Percentiles rank a stretch among this genome's conserved stretches.
Conservation (phyloP, 495 filamentous ascomycete genomes). For the Echria macrotheca region DNA sequence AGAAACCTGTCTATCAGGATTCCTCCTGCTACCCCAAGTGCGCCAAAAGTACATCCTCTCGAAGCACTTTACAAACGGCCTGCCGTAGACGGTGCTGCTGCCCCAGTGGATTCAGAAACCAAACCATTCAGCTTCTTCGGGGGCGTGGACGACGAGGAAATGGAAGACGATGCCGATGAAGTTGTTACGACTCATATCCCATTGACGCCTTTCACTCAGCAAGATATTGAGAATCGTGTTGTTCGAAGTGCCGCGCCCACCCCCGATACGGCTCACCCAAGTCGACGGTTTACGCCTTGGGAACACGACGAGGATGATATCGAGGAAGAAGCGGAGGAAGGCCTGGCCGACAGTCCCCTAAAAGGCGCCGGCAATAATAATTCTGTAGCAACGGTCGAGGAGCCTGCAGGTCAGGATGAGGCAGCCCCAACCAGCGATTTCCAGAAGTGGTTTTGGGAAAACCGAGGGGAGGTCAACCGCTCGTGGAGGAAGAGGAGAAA, state of each 20-base stretch:
- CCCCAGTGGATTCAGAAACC: conserved; percentile 17
- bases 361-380: conserved; percentile 24
- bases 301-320: conserved; percentile 33
- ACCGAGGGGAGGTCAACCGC: conserved; percentile 81
- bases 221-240: conserved; percentile 67
- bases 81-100: conserved; percentile 26
- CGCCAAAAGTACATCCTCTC: conserved; percentile 66
- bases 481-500: conserved; percentile 85
- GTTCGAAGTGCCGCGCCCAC: conserved; percentile 85
- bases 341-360: conserved; percentile 12
- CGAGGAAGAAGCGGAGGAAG: conserved; percentile 32
- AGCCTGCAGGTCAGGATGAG: conserved; percentile 25
- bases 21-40: conserved; percentile 33
- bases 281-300: conserved; percentile 50
- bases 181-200: conserved; percentile 42
- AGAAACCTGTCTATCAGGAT: conserved; percentile 49
- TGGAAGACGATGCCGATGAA: conserved; percentile 40
- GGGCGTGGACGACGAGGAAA: conserved; percentile 35
- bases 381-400: conserved; percentile 19
- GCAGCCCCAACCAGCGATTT: conserved; percentile 56
- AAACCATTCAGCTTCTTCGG: conserved; percentile 49
- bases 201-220: conserved; percentile 73
- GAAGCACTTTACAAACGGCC: conserved; percentile 85
- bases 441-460: conserved; percentile 87
- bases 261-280: conserved; percentile 81